Evolutionary conservation across 1,284 basidiomycete species (phyloP).

Genomic region (Golubevia pallescens): DNA sequence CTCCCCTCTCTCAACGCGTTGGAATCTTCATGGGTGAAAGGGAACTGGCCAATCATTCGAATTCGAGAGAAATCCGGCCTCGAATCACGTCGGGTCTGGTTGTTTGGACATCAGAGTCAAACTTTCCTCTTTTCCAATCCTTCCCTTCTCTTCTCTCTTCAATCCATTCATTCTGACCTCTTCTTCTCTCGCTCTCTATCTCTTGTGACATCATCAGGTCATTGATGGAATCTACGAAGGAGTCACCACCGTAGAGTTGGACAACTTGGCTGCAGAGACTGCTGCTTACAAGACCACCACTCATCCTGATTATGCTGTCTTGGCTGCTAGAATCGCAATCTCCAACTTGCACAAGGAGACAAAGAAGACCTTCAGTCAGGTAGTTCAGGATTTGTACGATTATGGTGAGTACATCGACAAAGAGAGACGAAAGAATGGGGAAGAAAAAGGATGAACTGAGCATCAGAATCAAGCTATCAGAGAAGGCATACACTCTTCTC

Average conservation of each 20-base stretch:
- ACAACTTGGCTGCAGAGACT: conserved; percentile 76
- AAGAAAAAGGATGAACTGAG: not conserved
- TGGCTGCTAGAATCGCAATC: conserved; percentile 97
- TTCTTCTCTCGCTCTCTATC: not conserved
- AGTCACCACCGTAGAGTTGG: conserved; percentile 95
- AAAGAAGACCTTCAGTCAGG: conserved; percentile 92
- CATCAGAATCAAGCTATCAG: too few species aligned
- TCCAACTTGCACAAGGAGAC: conserved; percentile 99
- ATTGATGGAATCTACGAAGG: conserved; percentile 93
- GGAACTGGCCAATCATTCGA: too few species aligned
- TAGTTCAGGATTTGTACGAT: conserved; percentile 86
- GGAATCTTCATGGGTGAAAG: not conserved
- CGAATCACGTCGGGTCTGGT: not conserved
- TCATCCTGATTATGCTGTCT: conserved; percentile 96
- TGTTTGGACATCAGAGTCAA: not conserved
- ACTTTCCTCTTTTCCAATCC: not conserved
- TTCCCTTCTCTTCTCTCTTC: not conserved
- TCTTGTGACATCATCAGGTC: conserved; percentile 83
- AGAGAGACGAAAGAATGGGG: not conserved
- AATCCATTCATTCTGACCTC: not conserved
- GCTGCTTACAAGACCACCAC: conserved; percentile 96
- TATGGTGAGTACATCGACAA: conserved; percentile 76
- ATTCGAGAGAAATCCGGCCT: too few species aligned
- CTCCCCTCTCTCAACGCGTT: conserved; percentile 4
- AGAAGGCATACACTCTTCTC: too few species aligned